Conservation (phyloP, 2,329 filamentous ascomycete species). For the Ophiostoma triangulosporum region DNA sequence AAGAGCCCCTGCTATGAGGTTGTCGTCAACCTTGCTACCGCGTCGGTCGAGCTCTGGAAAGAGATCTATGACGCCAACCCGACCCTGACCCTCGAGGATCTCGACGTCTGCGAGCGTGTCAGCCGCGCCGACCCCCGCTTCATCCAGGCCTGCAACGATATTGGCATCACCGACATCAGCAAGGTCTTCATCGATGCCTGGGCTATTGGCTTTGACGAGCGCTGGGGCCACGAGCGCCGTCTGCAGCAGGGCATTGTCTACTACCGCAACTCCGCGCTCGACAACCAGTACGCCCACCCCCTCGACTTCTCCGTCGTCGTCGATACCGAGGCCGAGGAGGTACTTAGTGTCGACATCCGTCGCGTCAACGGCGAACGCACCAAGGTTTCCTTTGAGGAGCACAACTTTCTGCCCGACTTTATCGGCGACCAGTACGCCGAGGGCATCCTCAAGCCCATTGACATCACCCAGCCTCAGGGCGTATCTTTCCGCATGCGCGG, state of each 20-base stretch:
- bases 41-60: constrained; percentile 61
- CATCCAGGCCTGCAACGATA: constrained; percentile 81
- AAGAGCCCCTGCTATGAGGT: constrained; percentile 70
- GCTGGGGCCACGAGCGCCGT: constrained; percentile 64
- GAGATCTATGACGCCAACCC: constrained; percentile 66
- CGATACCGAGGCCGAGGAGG: constrained; percentile 63
- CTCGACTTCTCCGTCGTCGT: constrained; percentile 90
- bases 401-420: constrained; percentile 60
- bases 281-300: constrained; percentile 82
- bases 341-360: constrained; percentile 75
- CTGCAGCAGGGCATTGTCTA: constrained; percentile 93
- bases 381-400: constrained; percentile 61
- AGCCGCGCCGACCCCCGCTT: constrained; percentile 69
- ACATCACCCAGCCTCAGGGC: constrained; percentile 63
- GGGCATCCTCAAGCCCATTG: constrained; percentile 59
- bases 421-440: constrained; percentile 60
- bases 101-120: constrained; percentile 65
- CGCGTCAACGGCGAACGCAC: constrained; percentile 62
- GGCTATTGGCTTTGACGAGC: constrained; percentile 91
- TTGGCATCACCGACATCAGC: constrained; percentile 73
- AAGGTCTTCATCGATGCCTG: constrained; percentile 94
- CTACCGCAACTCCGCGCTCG: constrained; percentile 71
- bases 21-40: constrained; percentile 56
- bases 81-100: constrained; percentile 85
- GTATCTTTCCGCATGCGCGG: constrained; percentile 62